phyloP scores from a whole-genome alignment of 371 early-diverging fungal genomes.

The Saksenaea oblongispora region DNA sequence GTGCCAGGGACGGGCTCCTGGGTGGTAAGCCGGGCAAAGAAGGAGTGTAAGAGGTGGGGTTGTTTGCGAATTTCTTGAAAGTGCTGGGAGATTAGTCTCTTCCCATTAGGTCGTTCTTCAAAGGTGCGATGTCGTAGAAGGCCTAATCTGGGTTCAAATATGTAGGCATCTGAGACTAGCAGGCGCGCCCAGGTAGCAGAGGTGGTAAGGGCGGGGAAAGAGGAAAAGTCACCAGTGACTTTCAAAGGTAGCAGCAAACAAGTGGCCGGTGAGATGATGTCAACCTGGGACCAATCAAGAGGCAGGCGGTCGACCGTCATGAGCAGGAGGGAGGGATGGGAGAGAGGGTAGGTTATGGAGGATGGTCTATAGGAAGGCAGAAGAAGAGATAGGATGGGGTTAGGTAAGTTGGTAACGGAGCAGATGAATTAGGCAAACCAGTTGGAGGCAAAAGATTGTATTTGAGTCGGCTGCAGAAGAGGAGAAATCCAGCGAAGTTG shows the following conservation, averaged over 20 bases:
- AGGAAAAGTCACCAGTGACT: background rate
- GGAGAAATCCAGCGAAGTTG: constrained; percentile 21
- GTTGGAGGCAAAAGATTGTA: background rate
- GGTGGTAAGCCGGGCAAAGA: background rate
- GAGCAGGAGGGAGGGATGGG: background rate
- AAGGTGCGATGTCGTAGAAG: background rate
- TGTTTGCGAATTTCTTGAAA: background rate
- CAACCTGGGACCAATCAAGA: background rate
- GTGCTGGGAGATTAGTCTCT: background rate
- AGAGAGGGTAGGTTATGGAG: background rate
- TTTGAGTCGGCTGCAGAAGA: background rate
- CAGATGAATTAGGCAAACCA: background rate
- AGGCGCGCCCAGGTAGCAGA: background rate
- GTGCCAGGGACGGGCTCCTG: background rate
- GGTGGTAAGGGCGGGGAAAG: background rate
- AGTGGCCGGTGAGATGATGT: background rate
- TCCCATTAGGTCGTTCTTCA: background rate
- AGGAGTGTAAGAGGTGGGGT: background rate
- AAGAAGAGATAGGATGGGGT: background rate
- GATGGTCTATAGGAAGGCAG: background rate
- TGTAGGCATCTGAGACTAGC: background rate
- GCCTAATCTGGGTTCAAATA: background rate
- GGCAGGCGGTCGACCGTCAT: background rate
- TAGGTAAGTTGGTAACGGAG: background rate
- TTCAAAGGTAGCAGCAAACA: background rate